Evolutionary conservation across 805 yeast species (phyloP).

Genomic region (Wickerhamiella dianesei): DNA sequence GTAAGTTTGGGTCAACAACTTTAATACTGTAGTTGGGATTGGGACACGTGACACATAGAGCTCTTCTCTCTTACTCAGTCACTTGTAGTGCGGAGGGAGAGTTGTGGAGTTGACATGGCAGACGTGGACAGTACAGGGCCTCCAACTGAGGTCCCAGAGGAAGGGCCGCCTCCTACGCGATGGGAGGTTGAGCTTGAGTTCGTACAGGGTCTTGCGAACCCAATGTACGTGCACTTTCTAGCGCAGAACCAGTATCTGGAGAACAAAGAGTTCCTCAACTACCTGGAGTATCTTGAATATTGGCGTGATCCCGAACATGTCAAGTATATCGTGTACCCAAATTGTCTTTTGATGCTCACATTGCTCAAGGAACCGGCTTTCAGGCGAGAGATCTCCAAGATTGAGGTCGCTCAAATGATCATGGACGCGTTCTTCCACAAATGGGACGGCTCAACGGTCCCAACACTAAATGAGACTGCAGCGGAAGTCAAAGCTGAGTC

Average conservation of each 20-base stretch:
- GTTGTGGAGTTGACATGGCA: too few species aligned
- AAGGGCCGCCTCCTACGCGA: slow-evolving; percentile 30
- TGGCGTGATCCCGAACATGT: slow-evolving; percentile 69
- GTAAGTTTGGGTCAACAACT: too few species aligned
- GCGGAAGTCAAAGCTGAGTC: neutral
- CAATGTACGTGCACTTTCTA: slow-evolving; percentile 71
- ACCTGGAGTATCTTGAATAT: slow-evolving; percentile 68
- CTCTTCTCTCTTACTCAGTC: neutral
- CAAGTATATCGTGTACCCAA: slow-evolving; percentile 67
- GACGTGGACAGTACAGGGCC: neutral
- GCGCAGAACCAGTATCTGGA: slow-evolving; percentile 74
- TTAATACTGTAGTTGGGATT: neutral
- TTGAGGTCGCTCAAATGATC: slow-evolving; percentile 30
- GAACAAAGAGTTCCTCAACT: slow-evolving; percentile 57
- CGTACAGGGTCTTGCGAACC: slow-evolving; percentile 82
- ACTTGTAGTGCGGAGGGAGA: too few species aligned
- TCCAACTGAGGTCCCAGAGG: slow-evolving; percentile 22
- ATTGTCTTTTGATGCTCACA: slow-evolving; percentile 69
- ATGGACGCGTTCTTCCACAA: slow-evolving; percentile 31
- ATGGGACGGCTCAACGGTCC: slow-evolving; percentile 21
- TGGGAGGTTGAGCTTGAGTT: slow-evolving; percentile 90
- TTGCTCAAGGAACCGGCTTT: slow-evolving; percentile 33
- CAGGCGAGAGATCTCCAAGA: slow-evolving; percentile 28
- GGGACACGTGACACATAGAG: neutral
- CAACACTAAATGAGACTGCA: neutral